Evolutionary conservation across 768 basidiomycete genomes (phyloP).

Genomic region (Lentinula sp.): DNA sequence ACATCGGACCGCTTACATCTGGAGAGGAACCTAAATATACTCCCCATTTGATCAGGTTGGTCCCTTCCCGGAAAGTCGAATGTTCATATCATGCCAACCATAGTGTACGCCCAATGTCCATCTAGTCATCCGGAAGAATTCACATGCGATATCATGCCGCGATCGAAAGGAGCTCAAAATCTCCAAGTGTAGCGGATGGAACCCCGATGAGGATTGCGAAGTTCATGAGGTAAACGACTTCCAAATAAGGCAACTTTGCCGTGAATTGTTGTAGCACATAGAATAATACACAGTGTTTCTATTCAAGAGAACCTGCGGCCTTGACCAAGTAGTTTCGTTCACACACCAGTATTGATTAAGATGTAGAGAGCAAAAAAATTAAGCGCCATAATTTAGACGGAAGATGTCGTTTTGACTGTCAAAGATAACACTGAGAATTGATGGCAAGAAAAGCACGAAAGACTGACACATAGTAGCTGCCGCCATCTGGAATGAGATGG

Average conservation of each 20-base stretch:
- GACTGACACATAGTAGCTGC: constrained; percentile 80
- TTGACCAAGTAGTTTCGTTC: neutral
- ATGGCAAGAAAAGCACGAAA: neutral
- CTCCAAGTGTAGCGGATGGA: too few species aligned
- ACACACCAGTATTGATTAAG: neutral
- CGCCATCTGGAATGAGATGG: constrained; percentile 76
- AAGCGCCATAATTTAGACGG: constrained; percentile 71
- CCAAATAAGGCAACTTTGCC: neutral
- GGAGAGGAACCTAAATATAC: neutral
- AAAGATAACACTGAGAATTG: neutral
- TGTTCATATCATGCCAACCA: neutral
- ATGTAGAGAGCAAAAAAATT: neutral
- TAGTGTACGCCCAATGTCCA: neutral
- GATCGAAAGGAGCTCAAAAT: neutral
- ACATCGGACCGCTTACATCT: constrained; percentile 4
- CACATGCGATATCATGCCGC: neutral
- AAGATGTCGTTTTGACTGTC: constrained; percentile 82
- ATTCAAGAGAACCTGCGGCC: neutral
- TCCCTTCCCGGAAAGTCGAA: too few species aligned
- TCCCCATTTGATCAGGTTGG: neutral
- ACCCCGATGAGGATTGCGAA: neutral
- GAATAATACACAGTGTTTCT: neutral
- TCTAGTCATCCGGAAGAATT: neutral
- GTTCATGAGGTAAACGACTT: neutral
- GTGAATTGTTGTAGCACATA: neutral